Conservation (phyloP, 2,329 filamentous ascomycete species). For the Sclerotinia spermophila region DNA sequence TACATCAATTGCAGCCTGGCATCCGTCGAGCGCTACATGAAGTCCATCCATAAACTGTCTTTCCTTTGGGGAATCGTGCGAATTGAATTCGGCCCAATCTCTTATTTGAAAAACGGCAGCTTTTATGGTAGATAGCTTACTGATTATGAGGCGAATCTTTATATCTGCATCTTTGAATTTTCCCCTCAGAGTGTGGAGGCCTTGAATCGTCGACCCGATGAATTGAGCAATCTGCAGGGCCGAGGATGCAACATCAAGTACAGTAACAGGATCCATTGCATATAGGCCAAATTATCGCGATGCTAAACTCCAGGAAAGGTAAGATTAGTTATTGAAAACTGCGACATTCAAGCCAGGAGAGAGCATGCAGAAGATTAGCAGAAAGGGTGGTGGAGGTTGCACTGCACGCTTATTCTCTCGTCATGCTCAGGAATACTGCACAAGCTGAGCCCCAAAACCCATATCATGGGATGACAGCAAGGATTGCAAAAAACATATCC, state of each 20-base stretch:
- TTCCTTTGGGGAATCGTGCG: constrained; percentile 26
- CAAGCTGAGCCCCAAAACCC: neutral
- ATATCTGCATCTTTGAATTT: constrained; percentile 20
- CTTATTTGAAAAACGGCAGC: constrained; percentile 20
- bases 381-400: neutral
- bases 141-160: constrained; percentile 20
- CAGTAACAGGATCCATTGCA: constrained; percentile 13
- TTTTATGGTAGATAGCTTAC: constrained; percentile 19
- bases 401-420: neutral
- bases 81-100: constrained; percentile 22
- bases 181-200: constrained; percentile 18
- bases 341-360: neutral
- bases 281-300: neutral
- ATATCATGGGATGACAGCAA: neutral
- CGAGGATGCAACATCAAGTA: constrained; percentile 7
- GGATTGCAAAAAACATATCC: neutral
- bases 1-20: constrained; percentile 38
- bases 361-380: neutral
- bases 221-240: constrained; percentile 16
- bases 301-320: neutral
- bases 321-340: neutral
- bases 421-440: neutral
- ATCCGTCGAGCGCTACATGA: constrained; percentile 38
- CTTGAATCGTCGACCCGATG: constrained; percentile 18
- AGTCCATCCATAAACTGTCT: constrained; percentile 35